Base-by-base conservation (phyloP, 331 rosid genomes). In the Dryas integrifolia region DNA sequence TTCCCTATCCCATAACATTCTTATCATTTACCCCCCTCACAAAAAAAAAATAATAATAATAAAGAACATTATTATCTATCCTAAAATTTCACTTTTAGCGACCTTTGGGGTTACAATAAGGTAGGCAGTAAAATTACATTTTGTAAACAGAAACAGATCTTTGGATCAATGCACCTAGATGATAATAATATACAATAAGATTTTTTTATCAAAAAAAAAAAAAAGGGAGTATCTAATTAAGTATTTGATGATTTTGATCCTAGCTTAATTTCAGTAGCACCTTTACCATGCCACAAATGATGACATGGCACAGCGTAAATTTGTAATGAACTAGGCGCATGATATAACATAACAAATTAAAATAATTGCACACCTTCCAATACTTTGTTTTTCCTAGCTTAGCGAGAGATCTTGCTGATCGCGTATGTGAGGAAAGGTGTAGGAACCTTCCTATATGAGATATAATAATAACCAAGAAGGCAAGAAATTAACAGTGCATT, bases 401-500 rank as follows among this genome's bases (percentile, higher is more conserved):
- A 10, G 26, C 0, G 38, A 61, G 43, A 51, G 43, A 44, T 45
- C 10, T 58, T 59, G 53, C 44, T n/a, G 50, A 11, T 11, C 39
- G 35, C 13, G 6, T 53, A 70, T 43, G 74, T 38, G 39, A 72
- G 84, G 92, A 89, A 80, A 80, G 71, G 61, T 69, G 81, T 1
- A 85, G 82, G 90, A 84, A 85, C 79, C 82, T 82, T 89, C 90
- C 64, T 73, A 3, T 7, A 72, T 60, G 60, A 70, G 70, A 48
- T 47, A 67, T 43, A 9, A n/a, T 16, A 51, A 67, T 65, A 69
- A 79, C 61, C 14, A 58, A 81, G 75, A 56, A 77, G 1, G 24
- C 21, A 21, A 21, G 21, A 21, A 21, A 18, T 18, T 18, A 18
- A 77, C 67, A 45, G 58, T 76, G 24, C 80, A 47, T 47, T 51